phyloP scores from a whole-genome alignment of 257 asterid species.

The Ilex asprella region DNA sequence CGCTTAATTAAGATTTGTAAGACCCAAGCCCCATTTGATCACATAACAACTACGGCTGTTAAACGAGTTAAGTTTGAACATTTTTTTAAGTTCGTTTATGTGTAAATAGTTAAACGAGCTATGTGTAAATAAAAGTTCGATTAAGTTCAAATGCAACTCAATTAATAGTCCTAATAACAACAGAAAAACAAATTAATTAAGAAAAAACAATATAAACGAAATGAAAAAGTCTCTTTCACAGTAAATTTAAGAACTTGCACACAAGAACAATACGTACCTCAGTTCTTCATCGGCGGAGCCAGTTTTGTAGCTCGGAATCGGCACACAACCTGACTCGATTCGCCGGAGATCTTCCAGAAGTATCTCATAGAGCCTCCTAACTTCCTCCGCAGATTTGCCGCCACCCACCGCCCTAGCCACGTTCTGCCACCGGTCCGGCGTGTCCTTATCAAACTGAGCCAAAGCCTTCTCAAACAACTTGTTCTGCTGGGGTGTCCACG shows the following conservation, averaged over 20 bases:
- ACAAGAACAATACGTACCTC: slow-evolving; percentile 22
- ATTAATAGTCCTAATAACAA: too few species aligned
- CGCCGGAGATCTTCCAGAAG: slow-evolving; percentile 69
- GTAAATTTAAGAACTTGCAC: background rate
- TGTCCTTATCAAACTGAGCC: slow-evolving; percentile 53
- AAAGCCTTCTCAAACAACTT: slow-evolving; percentile 60
- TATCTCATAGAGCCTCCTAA: slow-evolving; percentile 53
- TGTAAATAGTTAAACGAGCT: too few species aligned
- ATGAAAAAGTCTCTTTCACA: too few species aligned
- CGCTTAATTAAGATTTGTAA: too few species aligned
- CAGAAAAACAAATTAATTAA: too few species aligned
- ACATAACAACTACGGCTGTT: too few species aligned
- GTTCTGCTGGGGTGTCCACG: slow-evolving; percentile 72
- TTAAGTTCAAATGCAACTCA: too few species aligned
- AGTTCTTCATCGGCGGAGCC: slow-evolving; percentile 20
- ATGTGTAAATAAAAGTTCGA: too few species aligned
- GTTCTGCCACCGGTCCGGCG: slow-evolving; percentile 80
- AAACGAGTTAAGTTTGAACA: too few species aligned
- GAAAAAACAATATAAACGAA: background rate
- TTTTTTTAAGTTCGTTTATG: too few species aligned
- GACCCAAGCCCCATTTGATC: background rate
- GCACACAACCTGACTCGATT: slow-evolving; percentile 57
- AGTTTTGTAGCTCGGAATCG: slow-evolving; percentile 45
- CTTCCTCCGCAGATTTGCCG: slow-evolving; percentile 66
- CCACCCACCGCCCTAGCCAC: slow-evolving; percentile 69